These are phyloP conservation scores for Xylaria sp. DNA, from an alignment of 2,329 filamentous ascomycete genomes.

Conservation along the genomic window DNA sequence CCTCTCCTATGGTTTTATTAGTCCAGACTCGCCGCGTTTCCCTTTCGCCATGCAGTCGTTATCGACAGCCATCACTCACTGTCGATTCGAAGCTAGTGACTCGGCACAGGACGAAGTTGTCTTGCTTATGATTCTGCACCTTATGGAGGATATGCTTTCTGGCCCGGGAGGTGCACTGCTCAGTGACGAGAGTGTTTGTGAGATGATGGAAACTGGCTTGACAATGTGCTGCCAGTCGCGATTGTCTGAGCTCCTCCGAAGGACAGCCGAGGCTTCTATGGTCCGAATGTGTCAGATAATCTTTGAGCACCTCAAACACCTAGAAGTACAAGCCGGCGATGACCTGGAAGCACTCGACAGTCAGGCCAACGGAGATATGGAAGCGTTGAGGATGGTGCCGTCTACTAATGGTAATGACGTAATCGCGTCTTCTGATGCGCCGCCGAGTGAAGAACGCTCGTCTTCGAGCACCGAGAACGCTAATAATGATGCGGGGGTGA, in stretches of 20 bases:
- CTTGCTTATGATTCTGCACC: conserved; percentile 88
- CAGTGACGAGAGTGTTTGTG: conserved; percentile 98
- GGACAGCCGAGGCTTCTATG: conserved; percentile 96
- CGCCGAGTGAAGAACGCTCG: conserved; percentile 51
- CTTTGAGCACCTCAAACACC: conserved; percentile 88
- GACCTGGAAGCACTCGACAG: conserved; percentile 73
- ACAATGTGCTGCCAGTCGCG: conserved; percentile 97
- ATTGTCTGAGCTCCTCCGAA: conserved; percentile 87
- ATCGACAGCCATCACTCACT: conserved; percentile 95
- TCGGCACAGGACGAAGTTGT: conserved; percentile 96
- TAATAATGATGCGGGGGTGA: conserved; percentile 44
- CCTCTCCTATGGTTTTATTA: conserved; percentile 92
- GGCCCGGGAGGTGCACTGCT: conserved; percentile 90
- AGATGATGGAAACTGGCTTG: conserved; percentile 98
- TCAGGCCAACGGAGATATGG: conserved; percentile 73
- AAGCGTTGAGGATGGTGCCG: conserved; percentile 85
- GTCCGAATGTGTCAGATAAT: conserved; percentile 99
- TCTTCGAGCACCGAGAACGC: conserved; percentile 57
- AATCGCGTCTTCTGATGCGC: conserved; percentile 62
- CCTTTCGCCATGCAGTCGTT: conserved; percentile 92
- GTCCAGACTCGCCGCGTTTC: conserved; percentile 84
- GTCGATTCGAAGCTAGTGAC: conserved; percentile 96
- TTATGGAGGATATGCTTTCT: conserved; percentile 99
- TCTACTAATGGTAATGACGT: conserved; percentile 72
- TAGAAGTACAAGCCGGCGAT: conserved; percentile 79